Evolutionary conservation across 331 rosid species (phyloP).

Genomic region (Quercus phellos): DNA sequence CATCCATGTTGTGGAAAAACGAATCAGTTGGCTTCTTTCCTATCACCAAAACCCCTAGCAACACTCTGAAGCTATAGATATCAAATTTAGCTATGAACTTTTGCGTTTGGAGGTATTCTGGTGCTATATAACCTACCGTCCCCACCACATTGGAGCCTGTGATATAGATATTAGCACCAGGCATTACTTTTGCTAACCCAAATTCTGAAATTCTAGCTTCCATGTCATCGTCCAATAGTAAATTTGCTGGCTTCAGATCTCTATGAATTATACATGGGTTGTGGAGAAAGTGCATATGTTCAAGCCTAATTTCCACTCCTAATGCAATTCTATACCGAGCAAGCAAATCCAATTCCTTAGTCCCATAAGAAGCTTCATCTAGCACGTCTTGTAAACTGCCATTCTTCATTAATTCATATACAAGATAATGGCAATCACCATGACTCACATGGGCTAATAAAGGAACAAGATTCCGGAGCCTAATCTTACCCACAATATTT

Average conservation of each 20-base stretch:
- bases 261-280: too few species aligned
- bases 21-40: too few species aligned
- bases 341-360: too few species aligned
- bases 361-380: neutral
- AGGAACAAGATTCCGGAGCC: constrained; percentile 77
- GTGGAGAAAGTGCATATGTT: too few species aligned
- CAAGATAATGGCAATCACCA: constrained; percentile 73
- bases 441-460: constrained; percentile 68
- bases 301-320: too few species aligned
- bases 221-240: too few species aligned
- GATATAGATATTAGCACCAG: constrained; percentile 64
- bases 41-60: constrained; percentile 47
- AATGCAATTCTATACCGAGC: too few species aligned
- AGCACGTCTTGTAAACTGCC: constrained; percentile 74
- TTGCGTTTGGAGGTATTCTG: neutral
- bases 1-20: too few species aligned
- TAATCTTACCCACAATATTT: constrained; percentile 67
- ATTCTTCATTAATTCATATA: constrained; percentile 87
- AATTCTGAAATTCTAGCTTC: constrained; percentile 81
- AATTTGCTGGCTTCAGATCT: too few species aligned
- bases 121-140: constrained; percentile 40
- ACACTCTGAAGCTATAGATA: constrained; percentile 70
- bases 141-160: constrained; percentile 64
- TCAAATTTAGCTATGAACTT: constrained; percentile 89
- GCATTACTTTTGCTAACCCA: constrained; percentile 82